Conservation (phyloP, 176 grass and related monocot genomes). For the Oryza australiensis region DNA sequence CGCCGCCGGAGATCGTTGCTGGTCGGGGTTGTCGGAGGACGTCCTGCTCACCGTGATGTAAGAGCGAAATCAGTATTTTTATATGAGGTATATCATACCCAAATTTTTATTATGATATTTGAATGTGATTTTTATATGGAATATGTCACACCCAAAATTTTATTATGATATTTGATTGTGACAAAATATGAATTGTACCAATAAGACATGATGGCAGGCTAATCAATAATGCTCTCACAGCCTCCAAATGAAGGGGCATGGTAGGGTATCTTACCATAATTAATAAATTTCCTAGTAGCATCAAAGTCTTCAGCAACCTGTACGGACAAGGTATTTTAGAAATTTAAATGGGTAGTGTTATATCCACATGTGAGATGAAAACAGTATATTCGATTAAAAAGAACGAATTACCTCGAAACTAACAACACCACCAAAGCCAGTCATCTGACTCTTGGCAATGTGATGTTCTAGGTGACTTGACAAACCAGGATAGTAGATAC, state of each 20-base stretch:
- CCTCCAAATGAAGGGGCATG: conserved; percentile 95
- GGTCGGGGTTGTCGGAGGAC: too few species aligned
- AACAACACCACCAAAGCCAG: conserved; percentile 99
- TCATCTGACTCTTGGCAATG: conserved; percentile 99
- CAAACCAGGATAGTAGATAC: conserved; percentile 90
- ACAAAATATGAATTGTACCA: conserved; percentile 56
- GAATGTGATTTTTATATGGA: too few species aligned
- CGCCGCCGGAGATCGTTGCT: too few species aligned
- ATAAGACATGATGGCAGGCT: conserved; percentile 99
- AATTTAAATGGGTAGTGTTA: not conserved
- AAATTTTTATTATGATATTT: too few species aligned
- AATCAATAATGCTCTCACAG: conserved; percentile 93
- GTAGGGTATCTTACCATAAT: conserved; percentile 95
- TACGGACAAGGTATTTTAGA: not conserved
- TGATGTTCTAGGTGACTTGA: conserved; percentile 95
- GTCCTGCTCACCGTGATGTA: too few species aligned
- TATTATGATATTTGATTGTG: not conserved
- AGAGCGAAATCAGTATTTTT: too few species aligned
- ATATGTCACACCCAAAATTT: too few species aligned
- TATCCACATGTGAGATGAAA: not conserved
- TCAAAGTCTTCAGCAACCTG: conserved; percentile 80
- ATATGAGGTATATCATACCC: too few species aligned
- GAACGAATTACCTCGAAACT: conserved; percentile 80
- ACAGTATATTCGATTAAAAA: not conserved
- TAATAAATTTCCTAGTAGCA: conserved; percentile 76